Percentiles rank a stretch among this genome's conserved stretches.
Evolutionary conservation across 768 basidiomycete genomes (phyloP).

Genomic region (Rickenella mellea): DNA sequence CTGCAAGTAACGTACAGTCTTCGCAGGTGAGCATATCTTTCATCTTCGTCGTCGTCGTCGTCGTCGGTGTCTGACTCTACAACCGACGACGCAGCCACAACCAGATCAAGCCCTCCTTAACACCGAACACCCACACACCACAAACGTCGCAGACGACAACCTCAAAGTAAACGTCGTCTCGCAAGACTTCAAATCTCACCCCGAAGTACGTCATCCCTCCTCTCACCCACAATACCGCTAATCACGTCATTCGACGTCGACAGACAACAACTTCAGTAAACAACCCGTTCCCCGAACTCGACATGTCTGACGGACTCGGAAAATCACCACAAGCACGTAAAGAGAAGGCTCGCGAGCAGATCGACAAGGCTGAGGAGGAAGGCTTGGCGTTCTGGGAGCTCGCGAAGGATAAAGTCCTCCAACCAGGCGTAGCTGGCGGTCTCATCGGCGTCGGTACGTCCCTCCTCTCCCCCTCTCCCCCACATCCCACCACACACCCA

Average conservation of each 20-base stretch:
- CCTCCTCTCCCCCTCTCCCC: background rate
- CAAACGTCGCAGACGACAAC: slow-evolving; percentile 32
- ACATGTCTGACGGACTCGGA: slow-evolving; percentile 1
- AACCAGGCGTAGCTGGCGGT: slow-evolving; percentile 65
- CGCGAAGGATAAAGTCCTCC: slow-evolving; percentile 44
- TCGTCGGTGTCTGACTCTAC: slow-evolving; percentile 5
- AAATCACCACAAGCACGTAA: slow-evolving; percentile 1
- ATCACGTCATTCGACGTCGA: background rate
- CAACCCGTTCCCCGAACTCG: slow-evolving; percentile 2
- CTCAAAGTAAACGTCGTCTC: slow-evolving; percentile 51
- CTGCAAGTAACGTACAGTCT: slow-evolving; percentile 3
- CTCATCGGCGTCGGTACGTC: slow-evolving; percentile 56
- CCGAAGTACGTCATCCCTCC: slow-evolving; percentile 8
- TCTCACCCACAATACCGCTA: slow-evolving; percentile 1
- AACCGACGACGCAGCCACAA: slow-evolving; percentile 34
- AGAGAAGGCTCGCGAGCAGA: slow-evolving; percentile 18
- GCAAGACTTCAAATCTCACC: slow-evolving; percentile 37
- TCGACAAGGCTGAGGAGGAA: slow-evolving; percentile 40
- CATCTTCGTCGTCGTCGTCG: too few species aligned
- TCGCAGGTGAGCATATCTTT: background rate
- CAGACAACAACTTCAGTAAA: background rate
- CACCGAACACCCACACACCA: slow-evolving; percentile 26
- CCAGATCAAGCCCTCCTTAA: slow-evolving; percentile 58
- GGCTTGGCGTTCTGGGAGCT: slow-evolving; percentile 42
- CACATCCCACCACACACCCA: too few species aligned